Conservation (phyloP, 176 grass and related monocot species). For the Raddia guianensis region DNA sequence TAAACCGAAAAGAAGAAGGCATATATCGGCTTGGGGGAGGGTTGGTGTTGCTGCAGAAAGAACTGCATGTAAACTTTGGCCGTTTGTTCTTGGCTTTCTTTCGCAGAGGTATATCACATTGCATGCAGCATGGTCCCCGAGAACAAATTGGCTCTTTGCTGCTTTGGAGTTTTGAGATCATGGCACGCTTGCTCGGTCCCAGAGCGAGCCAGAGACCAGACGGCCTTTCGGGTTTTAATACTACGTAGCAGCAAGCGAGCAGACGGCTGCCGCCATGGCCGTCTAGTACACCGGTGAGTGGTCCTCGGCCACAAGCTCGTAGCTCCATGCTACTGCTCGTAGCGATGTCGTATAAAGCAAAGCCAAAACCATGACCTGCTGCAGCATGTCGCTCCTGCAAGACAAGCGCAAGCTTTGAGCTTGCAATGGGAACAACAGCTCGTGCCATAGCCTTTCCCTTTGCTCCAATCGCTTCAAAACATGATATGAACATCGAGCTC, state of each 20-base stretch:
- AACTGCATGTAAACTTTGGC: too few species aligned
- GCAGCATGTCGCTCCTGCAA: not conserved
- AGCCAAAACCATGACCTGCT: not conserved
- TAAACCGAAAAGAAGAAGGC: too few species aligned
- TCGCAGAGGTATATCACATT: not conserved
- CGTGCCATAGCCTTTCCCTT: not conserved
- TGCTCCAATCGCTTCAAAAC: constrained; percentile 11
- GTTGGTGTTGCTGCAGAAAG: too few species aligned
- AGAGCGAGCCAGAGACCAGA: not conserved
- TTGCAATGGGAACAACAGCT: not conserved
- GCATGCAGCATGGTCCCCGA: not conserved
- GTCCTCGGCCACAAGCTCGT: not conserved
- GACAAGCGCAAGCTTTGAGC: not conserved
- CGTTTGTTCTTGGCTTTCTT: not conserved
- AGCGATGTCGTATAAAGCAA: not conserved
- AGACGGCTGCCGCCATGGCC: not conserved
- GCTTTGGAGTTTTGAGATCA: not conserved
- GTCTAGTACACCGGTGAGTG: not conserved
- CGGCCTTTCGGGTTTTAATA: not conserved
- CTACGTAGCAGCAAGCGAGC: not conserved
- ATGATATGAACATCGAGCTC: not conserved
- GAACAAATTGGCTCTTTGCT: not conserved
- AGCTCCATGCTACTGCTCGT: not conserved
- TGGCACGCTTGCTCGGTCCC: not conserved
- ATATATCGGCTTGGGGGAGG: too few species aligned